Conservation (phyloP, 805 yeast genomes). For the Wickerhamiella azyma region DNA sequence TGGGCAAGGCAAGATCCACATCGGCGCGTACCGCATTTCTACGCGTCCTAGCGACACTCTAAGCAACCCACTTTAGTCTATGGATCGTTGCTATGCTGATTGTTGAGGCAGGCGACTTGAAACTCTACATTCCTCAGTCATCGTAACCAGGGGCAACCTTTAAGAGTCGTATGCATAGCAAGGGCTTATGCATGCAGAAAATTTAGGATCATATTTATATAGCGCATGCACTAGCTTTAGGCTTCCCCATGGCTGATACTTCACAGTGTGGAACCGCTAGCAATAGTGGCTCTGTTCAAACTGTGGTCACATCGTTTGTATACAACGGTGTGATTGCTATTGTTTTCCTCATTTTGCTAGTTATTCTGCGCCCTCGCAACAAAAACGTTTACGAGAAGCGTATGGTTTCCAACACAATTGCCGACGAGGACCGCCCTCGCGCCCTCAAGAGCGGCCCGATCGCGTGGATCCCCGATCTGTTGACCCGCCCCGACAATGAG, state of each 20-base stretch:
- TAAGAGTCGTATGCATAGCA: conserved; percentile 6
- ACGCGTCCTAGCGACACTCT: too few relatives aligned
- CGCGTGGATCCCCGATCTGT: conserved; percentile 54
- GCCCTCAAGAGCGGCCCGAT: conserved; percentile 58
- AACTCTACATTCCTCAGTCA: neutral
- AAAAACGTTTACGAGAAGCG: conserved; percentile 77
- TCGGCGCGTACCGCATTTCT: too few relatives aligned
- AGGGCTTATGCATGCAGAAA: conserved; percentile 4
- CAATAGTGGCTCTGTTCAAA: conserved; percentile 6
- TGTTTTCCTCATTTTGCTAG: conserved; percentile 45
- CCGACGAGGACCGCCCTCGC: conserved; percentile 37
- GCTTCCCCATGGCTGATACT: neutral
- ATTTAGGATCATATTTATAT: neutral
- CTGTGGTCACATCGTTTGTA: conserved; percentile 53
- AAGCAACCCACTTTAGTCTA: too few relatives aligned
- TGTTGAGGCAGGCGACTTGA: too few relatives aligned
- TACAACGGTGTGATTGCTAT: conserved; percentile 56
- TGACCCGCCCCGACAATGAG: conserved; percentile 57
- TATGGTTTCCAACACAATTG: conserved; percentile 45
- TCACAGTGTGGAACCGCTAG: neutral
- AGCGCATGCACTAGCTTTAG: neutral
- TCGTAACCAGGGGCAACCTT: neutral
- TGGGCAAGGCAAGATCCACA: too few relatives aligned
- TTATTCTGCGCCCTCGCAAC: conserved; percentile 51
- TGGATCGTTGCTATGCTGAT: too few relatives aligned